These are phyloP conservation scores for Ceratobasidium sp. DNA, from an alignment of 1,284 basidiomycete genomes.

Conservation along the genomic window DNA sequence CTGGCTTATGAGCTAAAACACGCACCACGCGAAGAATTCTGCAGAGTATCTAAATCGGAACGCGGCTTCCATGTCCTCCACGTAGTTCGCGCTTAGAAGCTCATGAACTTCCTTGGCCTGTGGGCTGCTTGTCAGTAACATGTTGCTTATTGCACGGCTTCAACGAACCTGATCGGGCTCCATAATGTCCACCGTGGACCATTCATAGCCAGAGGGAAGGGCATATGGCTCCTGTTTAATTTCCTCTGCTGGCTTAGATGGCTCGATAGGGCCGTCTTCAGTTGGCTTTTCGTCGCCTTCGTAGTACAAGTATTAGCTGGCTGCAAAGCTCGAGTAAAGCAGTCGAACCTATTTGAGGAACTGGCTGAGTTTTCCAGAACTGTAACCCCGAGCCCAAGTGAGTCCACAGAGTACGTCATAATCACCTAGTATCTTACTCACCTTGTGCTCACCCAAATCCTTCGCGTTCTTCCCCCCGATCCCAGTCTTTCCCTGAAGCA, in stretches of 20 bases:
- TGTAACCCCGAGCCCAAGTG: conserved; percentile 50
- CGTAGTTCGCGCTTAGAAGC: conserved; percentile 91
- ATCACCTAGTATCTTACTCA: conserved; percentile 51
- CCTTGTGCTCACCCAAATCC: conserved; percentile 86
- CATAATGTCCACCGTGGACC: conserved; percentile 84
- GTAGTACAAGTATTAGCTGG: conserved; percentile 36
- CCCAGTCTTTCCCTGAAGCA: conserved; percentile 72
- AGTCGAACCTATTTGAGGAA: conserved; percentile 76
- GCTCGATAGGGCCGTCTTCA: conserved; percentile 90
- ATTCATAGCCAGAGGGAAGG: conserved; percentile 92
- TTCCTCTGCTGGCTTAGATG: conserved; percentile 75
- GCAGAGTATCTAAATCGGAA: conserved; percentile 97
- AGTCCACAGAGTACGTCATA: conserved; percentile 41
- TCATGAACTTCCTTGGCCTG: conserved; percentile 93
- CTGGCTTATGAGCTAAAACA: not conserved
- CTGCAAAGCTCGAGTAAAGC: conserved; percentile 28
- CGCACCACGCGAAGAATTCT: conserved; percentile 92
- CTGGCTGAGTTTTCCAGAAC: conserved; percentile 98
- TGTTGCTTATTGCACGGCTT: not conserved
- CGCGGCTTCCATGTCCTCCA: conserved; percentile 94
- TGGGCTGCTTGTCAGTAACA: not conserved
- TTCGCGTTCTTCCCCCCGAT: conserved; percentile 74
- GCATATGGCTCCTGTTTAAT: conserved; percentile 87
- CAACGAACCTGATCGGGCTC: conserved; percentile 71
- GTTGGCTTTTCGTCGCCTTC: conserved; percentile 69